These are phyloP conservation scores for Pichia sporocuriosa DNA, from an alignment of 805 yeast genomes.

Conservation along the genomic window DNA sequence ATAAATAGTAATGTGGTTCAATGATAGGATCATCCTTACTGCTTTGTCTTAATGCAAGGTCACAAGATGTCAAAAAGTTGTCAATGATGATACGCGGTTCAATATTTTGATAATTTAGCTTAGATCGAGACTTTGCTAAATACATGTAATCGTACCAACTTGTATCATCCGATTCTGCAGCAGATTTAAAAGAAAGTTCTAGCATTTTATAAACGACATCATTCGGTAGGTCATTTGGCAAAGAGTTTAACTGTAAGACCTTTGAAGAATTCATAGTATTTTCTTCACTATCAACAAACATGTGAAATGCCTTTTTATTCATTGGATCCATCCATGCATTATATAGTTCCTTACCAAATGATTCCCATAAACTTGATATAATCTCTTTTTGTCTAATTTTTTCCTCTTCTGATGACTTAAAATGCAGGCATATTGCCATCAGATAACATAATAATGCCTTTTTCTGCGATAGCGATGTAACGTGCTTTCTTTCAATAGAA, in stretches of 20 bases:
- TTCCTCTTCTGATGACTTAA: constrained; percentile 18
- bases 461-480: constrained; percentile 59
- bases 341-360: constrained; percentile 52
- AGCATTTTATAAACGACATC: constrained; percentile 27
- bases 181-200: constrained; percentile 38
- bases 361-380: constrained; percentile 41
- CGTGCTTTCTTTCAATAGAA: constrained; percentile 48
- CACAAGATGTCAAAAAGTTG: constrained; percentile 39
- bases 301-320: constrained; percentile 52
- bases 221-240: constrained; percentile 10
- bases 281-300: constrained; percentile 11
- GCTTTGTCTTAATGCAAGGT: constrained; percentile 32
- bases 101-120: constrained; percentile 30
- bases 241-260: not conserved
- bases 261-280: not conserved
- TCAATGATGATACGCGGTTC: constrained; percentile 30
- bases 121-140: constrained; percentile 50
- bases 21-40: constrained; percentile 48
- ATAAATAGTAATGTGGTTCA: constrained; percentile 71
- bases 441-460: constrained; percentile 65
- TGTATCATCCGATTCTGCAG: constrained; percentile 35
- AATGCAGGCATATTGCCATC: constrained; percentile 54
- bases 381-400: constrained; percentile 29
- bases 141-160: constrained; percentile 63
- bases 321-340: constrained; percentile 57